Evolutionary conservation across 306 rosid genomes (phyloP).

Genomic region (Psophocarpus tetragonolobus): DNA sequence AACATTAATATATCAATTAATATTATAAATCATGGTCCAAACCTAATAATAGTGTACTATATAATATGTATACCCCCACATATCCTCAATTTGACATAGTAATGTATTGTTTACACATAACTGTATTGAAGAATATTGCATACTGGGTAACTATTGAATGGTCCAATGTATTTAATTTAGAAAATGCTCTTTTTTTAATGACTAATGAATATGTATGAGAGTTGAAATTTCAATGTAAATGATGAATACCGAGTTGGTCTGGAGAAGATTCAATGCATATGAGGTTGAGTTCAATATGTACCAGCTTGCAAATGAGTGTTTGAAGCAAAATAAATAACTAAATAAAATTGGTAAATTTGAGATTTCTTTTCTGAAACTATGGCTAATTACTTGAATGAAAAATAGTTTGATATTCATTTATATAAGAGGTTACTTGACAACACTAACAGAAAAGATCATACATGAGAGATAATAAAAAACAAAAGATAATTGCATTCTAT

Average conservation of each 20-base stretch:
- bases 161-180: not conserved
- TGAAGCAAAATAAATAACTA: not conserved
- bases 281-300: not conserved
- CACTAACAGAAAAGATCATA: too few relatives aligned
- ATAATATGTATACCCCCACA: too few relatives aligned
- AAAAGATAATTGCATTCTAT: too few relatives aligned
- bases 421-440: too few relatives aligned
- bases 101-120: not conserved
- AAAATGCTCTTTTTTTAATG: not conserved
- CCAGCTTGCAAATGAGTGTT: not conserved
- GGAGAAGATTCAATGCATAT: not conserved
- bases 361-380: not conserved
- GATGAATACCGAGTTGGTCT: not conserved
- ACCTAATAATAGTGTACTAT: too few relatives aligned
- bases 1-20: too few relatives aligned
- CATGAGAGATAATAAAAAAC: too few relatives aligned
- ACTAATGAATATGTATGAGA: not conserved
- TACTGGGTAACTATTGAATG: not conserved
- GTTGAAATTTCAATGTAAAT: not conserved
- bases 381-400: too few relatives aligned
- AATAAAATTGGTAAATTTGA: not conserved
- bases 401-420: too few relatives aligned
- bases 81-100: too few relatives aligned
- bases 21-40: too few relatives aligned
- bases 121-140: not conserved